Evolutionary conservation across 1,284 basidiomycete species (phyloP).

Genomic region (Papiliotrema nemorosa): DNA sequence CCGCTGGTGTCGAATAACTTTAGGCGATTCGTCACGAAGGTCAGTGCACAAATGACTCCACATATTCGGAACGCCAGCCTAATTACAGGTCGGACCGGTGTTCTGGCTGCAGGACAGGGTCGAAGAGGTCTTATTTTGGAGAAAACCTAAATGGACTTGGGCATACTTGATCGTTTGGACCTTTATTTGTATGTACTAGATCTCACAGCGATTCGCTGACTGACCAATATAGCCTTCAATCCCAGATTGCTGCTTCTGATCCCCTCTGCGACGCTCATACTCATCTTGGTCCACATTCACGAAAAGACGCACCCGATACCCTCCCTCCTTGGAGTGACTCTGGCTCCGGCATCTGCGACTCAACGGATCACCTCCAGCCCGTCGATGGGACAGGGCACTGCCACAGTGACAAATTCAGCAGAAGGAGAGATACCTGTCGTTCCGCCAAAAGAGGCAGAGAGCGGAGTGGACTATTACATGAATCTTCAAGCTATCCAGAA

Average conservation of each 20-base stretch:
- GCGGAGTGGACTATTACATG: constrained; percentile 48
- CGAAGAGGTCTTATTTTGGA: constrained; percentile 50
- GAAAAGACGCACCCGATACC: constrained; percentile 34
- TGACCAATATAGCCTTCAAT: constrained; percentile 46
- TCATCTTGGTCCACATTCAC: constrained; percentile 41
- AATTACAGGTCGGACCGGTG: constrained; percentile 41
- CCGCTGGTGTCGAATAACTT: constrained; percentile 47
- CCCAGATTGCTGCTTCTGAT: constrained; percentile 44
- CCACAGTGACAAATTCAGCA: constrained; percentile 14
- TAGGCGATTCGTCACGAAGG: constrained; percentile 45
- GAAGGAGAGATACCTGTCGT: constrained; percentile 33
- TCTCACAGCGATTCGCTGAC: neutral
- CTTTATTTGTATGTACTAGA: constrained; percentile 41
- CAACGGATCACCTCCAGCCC: constrained; percentile 11
- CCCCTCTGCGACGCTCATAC: constrained; percentile 36
- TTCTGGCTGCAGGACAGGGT: constrained; percentile 49
- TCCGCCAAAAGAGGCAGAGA: constrained; percentile 43
- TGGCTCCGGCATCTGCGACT: constrained; percentile 11
- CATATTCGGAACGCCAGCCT: too few species aligned
- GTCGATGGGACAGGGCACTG: neutral
- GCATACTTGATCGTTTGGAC: constrained; percentile 45
- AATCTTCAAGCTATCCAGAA: constrained; percentile 52
- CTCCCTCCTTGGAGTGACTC: constrained; percentile 29
- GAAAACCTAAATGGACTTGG: constrained; percentile 48
- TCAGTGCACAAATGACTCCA: constrained; percentile 11